Base-by-base conservation (phyloP, 1,284 basidiomycete species). In the Sporisorium iseilematis-ciliati region DNA sequence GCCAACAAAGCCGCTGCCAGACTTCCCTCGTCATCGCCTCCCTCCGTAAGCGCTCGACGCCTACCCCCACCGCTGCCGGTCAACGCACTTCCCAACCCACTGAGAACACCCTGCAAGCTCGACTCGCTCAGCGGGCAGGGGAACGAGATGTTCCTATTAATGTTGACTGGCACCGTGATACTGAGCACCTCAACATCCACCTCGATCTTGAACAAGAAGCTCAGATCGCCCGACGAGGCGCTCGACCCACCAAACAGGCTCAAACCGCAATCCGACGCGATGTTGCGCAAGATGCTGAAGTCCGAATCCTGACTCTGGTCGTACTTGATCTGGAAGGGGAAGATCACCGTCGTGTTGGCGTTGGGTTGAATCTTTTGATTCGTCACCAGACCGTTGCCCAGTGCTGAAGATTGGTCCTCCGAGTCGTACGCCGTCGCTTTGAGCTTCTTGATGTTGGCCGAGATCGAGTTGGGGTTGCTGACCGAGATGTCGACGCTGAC, bases 281-380 rank as follows among this genome's bases (percentile, higher is more conserved):
- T 82, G 83, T 94, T 92, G 8, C 86, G 74, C 23, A 96, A 87
- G 40, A 95, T 90, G 21, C 78, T 75, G 45, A 87, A 83, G 64
- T 88, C 87, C 5, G 92, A 90, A 76, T 94, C 90, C 55, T 88
- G 81, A 0, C 88, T 82, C 25, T 88, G 87, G 40, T 90, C 89
- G 86, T 95, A 96, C 53, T 89, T 87, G 59, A 97, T 87, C 3
- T 88, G 84, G 85, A 95, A 92, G 1, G 94, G 93, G 87, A 97
- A 93, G 0, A 90, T 89, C 86, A 95, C 90, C 59, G 91, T 92
- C 3, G 91, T 93, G 75, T 89, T 88, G 4, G 88, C 86, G 81
- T 91, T 88, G 11, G 91, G 88, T 7, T 87, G 82, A 83, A 97
- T 91, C 41, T 89, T 88, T 66, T 87, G 86, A 31, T 94, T 92